Evolutionary conservation across 2,329 filamentous ascomycete genomes (phyloP).

Genomic region (Pseudogymnoascus sp.): DNA sequence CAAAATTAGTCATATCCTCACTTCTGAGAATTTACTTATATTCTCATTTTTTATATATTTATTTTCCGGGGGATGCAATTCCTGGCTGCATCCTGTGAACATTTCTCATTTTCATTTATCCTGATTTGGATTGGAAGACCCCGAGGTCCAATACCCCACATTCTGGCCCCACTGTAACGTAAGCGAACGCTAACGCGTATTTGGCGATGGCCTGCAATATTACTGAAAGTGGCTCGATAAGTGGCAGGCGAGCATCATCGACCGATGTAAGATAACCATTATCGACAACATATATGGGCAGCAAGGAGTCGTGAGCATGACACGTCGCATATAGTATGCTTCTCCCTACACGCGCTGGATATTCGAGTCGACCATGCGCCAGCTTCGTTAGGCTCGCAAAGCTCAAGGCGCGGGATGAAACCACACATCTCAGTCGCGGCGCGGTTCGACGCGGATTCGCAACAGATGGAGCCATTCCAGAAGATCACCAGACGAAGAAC

Average conservation of each 20-base stretch:
- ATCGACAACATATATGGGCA: conserved; percentile 4
- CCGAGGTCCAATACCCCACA: background rate
- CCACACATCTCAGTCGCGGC: conserved; percentile 21
- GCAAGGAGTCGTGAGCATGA: conserved; percentile 6
- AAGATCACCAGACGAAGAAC: conserved; percentile 1
- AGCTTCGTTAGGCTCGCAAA: conserved; percentile 45
- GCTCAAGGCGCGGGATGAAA: conserved; percentile 34
- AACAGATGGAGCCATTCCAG: conserved; percentile 16
- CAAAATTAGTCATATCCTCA: background rate
- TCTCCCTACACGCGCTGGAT: conserved; percentile 24
- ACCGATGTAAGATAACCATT: conserved; percentile 5
- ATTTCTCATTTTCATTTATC: background rate
- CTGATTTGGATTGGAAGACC: background rate
- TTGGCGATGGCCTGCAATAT: conserved; percentile 8
- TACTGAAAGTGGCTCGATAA: background rate
- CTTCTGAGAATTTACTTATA: background rate
- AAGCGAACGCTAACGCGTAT: conserved; percentile 5
- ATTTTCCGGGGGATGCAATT: background rate
- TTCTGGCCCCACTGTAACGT: background rate
- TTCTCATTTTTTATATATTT: background rate
- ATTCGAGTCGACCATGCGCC: conserved; percentile 27
- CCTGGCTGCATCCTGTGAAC: background rate
- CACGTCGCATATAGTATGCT: conserved; percentile 23
- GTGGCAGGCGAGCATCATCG: conserved; percentile 2
- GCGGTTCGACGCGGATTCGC: conserved; percentile 37